These are phyloP conservation scores for Nitzschia putrida DNA, from an alignment of 108 stramenopile species.

Conservation along the genomic window DNA sequence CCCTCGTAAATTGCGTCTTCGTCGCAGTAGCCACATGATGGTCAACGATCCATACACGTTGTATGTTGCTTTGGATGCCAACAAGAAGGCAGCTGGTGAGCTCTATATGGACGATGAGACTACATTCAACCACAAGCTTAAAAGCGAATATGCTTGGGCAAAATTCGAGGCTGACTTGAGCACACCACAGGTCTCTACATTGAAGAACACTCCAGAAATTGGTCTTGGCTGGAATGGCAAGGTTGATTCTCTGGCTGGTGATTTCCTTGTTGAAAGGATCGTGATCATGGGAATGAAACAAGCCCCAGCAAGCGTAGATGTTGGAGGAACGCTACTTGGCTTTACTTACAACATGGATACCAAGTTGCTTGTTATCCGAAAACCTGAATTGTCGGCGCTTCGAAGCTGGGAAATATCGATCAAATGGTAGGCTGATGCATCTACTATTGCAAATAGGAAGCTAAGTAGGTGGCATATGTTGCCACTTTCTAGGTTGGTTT, in stretches of 20 bases:
- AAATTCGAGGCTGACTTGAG: slow-evolving; percentile 55
- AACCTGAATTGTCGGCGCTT: slow-evolving; percentile 71
- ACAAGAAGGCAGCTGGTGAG: slow-evolving; percentile 65
- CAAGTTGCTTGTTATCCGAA: slow-evolving; percentile 73
- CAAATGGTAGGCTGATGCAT: slow-evolving; percentile 7
- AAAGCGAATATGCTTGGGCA: slow-evolving; percentile 63
- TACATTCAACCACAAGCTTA: slow-evolving; percentile 77
- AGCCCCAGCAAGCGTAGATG: slow-evolving; percentile 37
- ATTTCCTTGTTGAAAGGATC: slow-evolving; percentile 74
- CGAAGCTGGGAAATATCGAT: slow-evolving; percentile 60
- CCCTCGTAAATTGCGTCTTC: slow-evolving; percentile 90
- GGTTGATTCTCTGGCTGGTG: slow-evolving; percentile 27
- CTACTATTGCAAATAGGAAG: neutral
- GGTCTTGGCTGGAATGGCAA: slow-evolving; percentile 49
- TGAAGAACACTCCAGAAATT: slow-evolving; percentile 50
- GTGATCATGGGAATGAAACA: slow-evolving; percentile 73
- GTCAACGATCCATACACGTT: slow-evolving; percentile 95
- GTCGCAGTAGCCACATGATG: slow-evolving; percentile 90
- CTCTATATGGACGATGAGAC: slow-evolving; percentile 98
- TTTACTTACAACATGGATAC: slow-evolving; percentile 56
- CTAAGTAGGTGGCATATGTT: neutral
- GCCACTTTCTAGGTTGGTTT: no score
- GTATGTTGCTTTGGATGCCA: slow-evolving; percentile 84
- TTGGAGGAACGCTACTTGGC: slow-evolving; percentile 33
- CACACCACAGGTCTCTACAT: slow-evolving; percentile 14